phyloP scores from a whole-genome alignment of 2,329 filamentous ascomycete species.

The Aspergillus versicolor region DNA sequence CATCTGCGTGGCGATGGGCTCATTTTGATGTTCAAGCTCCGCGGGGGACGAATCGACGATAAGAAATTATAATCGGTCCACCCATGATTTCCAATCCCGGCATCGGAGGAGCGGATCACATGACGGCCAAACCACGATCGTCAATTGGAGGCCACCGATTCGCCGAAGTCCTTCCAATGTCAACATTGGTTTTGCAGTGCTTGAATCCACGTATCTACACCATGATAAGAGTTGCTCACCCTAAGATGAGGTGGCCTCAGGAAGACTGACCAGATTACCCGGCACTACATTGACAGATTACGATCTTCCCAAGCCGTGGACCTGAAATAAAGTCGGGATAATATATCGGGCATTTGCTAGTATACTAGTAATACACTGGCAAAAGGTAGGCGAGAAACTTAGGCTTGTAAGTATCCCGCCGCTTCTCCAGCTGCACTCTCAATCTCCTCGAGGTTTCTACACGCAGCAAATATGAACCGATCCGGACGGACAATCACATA shows the following conservation, averaged over 20 bases:
- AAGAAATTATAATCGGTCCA: slow-evolving; percentile 9
- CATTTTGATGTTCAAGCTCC: slow-evolving; percentile 9
- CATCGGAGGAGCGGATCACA: not conserved
- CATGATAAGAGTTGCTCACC: too few species aligned
- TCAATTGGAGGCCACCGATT: not conserved
- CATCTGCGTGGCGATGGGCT: slow-evolving; percentile 29
- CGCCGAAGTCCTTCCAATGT: too few species aligned
- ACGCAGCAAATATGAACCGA: slow-evolving; percentile 36
- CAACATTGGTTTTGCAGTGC: too few species aligned
- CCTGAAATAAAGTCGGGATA: too few species aligned
- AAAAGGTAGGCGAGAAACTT: not conserved
- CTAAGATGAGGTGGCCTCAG: too few species aligned
- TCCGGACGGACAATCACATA: slow-evolving; percentile 35
- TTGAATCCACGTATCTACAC: too few species aligned
- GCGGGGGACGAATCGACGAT: slow-evolving; percentile 7
- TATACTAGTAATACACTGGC: too few species aligned
- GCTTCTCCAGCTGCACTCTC: not conserved
- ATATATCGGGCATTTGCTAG: too few species aligned
- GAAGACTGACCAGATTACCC: too few species aligned
- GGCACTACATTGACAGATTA: too few species aligned
- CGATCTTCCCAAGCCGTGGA: too few species aligned
- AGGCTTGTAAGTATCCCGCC: not conserved
- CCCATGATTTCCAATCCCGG: slow-evolving; percentile 4
- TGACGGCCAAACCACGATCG: not conserved
- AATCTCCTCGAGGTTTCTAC: slow-evolving; percentile 23